Conservation (phyloP, 2,329 filamentous ascomycete species). For the Emmonsiellopsis sp. region DNA sequence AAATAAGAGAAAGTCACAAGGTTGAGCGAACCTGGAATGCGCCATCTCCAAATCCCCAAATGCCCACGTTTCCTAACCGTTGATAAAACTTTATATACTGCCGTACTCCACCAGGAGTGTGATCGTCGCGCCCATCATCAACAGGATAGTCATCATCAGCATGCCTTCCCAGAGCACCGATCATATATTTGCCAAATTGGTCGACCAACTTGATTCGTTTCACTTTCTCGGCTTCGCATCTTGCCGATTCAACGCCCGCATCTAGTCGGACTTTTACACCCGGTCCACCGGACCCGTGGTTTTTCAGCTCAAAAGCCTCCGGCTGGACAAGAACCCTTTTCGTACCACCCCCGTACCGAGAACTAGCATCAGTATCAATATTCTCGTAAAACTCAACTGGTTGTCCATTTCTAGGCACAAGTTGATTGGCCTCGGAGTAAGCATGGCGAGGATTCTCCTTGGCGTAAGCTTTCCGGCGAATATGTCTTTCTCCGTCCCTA, state of each 20-base stretch:
- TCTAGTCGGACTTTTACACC: constrained; percentile 26
- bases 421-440: constrained; percentile 34
- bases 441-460: constrained; percentile 19
- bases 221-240: constrained; percentile 37
- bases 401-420: constrained; percentile 33
- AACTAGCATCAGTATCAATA: constrained; percentile 22
- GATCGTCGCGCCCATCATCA: constrained; percentile 13
- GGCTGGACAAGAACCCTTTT: constrained; percentile 32
- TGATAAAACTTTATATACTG: constrained; percentile 43
- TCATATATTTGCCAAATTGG: constrained; percentile 45
- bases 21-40: constrained; percentile 31
- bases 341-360: constrained; percentile 25
- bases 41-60: constrained; percentile 42
- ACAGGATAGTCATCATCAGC: constrained; percentile 25
- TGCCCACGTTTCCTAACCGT: constrained; percentile 42
- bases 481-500: constrained; percentile 37
- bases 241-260: constrained; percentile 22
- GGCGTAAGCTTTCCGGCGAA: constrained; percentile 34
- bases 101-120: constrained; percentile 11
- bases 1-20: not conserved
- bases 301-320: constrained; percentile 29
- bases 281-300: constrained; percentile 13
- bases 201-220: constrained; percentile 40
- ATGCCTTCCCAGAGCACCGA: constrained; percentile 35
- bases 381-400: constrained; percentile 42